Percentiles rank a stretch among this genome's conserved stretches.
Conservation (phyloP, 2,329 filamentous ascomycete genomes). For the Plenodomus lindquistii region DNA sequence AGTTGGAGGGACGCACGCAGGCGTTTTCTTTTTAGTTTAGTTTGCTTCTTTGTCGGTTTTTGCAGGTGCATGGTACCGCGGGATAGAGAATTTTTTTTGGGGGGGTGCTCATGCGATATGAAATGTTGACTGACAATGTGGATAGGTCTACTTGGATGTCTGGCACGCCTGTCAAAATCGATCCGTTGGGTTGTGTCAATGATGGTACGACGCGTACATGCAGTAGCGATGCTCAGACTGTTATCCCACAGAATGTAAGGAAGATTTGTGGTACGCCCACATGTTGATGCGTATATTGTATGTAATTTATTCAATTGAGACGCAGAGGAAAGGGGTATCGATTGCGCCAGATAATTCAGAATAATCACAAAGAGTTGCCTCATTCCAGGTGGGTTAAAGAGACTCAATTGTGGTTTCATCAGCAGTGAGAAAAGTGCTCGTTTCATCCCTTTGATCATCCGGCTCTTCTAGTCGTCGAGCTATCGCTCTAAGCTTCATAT, state of each 20-base stretch:
- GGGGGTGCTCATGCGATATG: too few species aligned
- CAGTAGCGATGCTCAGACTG: constrained; percentile 7
- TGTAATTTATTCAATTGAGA: neutral
- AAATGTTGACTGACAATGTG: constrained; percentile 1
- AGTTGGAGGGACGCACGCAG: too few species aligned
- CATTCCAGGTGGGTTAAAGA: too few species aligned
- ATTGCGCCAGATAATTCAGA: too few species aligned
- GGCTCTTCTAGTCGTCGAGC: constrained; percentile 8
- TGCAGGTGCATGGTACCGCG: too few species aligned
- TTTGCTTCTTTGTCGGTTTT: too few species aligned
- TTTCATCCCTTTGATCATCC: neutral
- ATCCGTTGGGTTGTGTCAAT: constrained; percentile 13
- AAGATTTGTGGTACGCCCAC: constrained; percentile 20
- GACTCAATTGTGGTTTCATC: neutral
- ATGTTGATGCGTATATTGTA: neutral
- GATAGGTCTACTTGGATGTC: constrained; percentile 25
- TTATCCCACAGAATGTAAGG: constrained; percentile 26
- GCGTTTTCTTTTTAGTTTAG: neutral
- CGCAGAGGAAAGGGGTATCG: too few species aligned
- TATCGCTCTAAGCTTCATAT: constrained; percentile 20
- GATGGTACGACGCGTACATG: constrained; percentile 10
- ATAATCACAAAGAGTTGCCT: neutral
- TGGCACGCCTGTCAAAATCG: constrained; percentile 16
- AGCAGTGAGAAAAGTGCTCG: neutral
- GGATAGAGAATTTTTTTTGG: too few species aligned